Percentiles rank a stretch among this genome's conserved stretches.
These are phyloP conservation scores for Graphilbum ipis-grandicollis DNA, from an alignment of 2,329 filamentous ascomycete genomes.

Conservation along the genomic window DNA sequence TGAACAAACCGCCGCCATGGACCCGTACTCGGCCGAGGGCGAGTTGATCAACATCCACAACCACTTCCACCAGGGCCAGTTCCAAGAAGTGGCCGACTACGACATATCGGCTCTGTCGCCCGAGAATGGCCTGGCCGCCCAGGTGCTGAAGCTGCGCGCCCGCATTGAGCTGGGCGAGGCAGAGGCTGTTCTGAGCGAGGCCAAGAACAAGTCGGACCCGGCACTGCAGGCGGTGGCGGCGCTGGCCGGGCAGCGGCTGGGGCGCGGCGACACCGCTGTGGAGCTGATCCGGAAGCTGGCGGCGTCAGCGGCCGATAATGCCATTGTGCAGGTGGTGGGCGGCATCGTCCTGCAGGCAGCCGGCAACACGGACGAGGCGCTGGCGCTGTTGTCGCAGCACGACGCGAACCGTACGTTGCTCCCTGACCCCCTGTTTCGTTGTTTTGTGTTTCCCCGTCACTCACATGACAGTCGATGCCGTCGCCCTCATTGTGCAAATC, in stretches of 20 bases:
- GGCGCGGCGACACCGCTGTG: conserved; percentile 44
- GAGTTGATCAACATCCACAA: conserved; percentile 57
- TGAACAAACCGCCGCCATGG: conserved; percentile 37
- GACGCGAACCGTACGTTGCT: conserved; percentile 60
- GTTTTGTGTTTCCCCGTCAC: neutral
- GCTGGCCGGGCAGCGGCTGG: conserved; percentile 49
- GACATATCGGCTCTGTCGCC: conserved; percentile 63
- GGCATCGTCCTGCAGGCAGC: conserved; percentile 69
- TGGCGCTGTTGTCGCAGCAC: conserved; percentile 64
- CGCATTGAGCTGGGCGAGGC: conserved; percentile 69
- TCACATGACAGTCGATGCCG: conserved; percentile 42
- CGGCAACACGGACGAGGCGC: conserved; percentile 70
- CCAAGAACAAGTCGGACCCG: conserved; percentile 44
- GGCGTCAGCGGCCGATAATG: conserved; percentile 51
- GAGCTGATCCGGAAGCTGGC: conserved; percentile 49
- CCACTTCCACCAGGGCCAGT: conserved; percentile 66
- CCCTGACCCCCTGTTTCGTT: conserved; percentile 10
- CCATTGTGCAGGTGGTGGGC: conserved; percentile 62
- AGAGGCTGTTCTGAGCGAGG: conserved; percentile 51
- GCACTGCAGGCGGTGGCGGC: conserved; percentile 64
- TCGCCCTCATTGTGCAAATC: conserved; percentile 81
- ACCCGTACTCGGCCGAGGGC: conserved; percentile 53
- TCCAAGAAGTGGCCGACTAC: conserved; percentile 71
- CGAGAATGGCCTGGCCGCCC: conserved; percentile 60
- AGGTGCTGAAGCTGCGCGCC: conserved; percentile 64